Percentiles rank a stretch among this genome's conserved stretches.
Conservation (phyloP, 257 asterid species). For the Rehmannia glutinosa region DNA sequence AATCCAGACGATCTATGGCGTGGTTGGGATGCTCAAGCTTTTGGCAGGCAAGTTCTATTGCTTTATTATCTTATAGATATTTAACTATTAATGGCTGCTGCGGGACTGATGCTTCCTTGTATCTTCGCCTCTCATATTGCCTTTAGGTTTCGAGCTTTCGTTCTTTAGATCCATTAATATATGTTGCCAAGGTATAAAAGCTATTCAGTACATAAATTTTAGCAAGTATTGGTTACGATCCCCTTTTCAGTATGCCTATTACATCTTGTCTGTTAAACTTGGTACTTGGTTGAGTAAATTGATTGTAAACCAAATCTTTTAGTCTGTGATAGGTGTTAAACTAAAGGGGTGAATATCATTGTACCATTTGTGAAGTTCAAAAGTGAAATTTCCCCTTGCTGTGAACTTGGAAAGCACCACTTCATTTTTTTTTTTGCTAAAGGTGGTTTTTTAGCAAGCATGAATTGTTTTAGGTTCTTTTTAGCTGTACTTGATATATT, state of each 20-base stretch:
- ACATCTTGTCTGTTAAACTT: background rate
- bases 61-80: background rate
- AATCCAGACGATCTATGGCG: constrained; percentile 75
- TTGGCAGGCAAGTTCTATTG: constrained; percentile 60
- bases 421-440: background rate
- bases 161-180: constrained; percentile 2
- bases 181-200: background rate
- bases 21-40: constrained; percentile 83
- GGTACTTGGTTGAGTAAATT: constrained; percentile 4
- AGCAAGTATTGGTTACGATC: background rate
- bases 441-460: background rate
- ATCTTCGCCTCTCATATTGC: background rate
- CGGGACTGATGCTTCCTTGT: background rate
- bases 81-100: background rate
- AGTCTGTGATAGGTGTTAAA: background rate
- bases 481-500: background rate
- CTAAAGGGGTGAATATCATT: constrained; percentile 5
- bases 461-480: background rate
- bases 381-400: background rate
- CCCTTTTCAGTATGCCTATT: background rate
- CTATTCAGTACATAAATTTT: background rate
- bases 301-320: background rate
- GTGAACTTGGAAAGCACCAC: background rate
- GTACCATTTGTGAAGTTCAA: background rate
- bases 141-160: background rate